Base-by-base conservation (phyloP, 164 flowering plant species). In the Dillenia turbinata region DNA sequence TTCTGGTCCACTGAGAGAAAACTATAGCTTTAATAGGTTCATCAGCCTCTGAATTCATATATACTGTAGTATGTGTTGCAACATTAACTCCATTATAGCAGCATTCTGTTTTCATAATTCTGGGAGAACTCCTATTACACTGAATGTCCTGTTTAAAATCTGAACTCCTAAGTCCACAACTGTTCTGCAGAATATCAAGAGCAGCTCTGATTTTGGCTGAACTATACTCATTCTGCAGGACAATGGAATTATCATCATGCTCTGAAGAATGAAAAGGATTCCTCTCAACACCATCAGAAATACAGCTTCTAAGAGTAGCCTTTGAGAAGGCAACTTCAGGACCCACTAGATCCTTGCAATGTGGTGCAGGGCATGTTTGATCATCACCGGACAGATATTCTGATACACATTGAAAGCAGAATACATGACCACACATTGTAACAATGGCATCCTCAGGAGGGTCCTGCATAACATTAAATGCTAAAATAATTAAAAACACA, bases 1-100 rank as follows among this genome's bases (percentile, higher is more conserved):
- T 94, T 57, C 90, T 43, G 56, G 97, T 93, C 97, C 98, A 93
- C 76, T 93, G 98, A 33, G 98, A 93, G 75, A 93, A 93, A 66
- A 93, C 75, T 65, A 93, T 90, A 51, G 94, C 83, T 70, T 93
- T 93, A 58, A 68, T 65, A 8, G 89, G 81, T 59, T 64, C 71
- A 59, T 65, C 73, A 43, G 54, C 55, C 57, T 62, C 63, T 17
- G 71, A 52, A 17, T 64, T 57, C 7, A 74, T 61, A 59, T 54
- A 9, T 9, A 17, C 52, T 3, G 40, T 50, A 9, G 61, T 57
- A 51, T 70, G 49, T 47, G 56, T 55, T 15, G 63, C 66, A 53
- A 45, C 63, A 57, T 16, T 47, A 49, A 44, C 67, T 64, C 46
- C 62, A 16, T 68, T 73, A 46, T 50, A 16, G 45, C 51, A 24